Percentiles rank a stretch among this genome's conserved stretches.
Conservation (phyloP, 2,329 filamentous ascomycete genomes). For the Sodiomyces alkalinus region DNA sequence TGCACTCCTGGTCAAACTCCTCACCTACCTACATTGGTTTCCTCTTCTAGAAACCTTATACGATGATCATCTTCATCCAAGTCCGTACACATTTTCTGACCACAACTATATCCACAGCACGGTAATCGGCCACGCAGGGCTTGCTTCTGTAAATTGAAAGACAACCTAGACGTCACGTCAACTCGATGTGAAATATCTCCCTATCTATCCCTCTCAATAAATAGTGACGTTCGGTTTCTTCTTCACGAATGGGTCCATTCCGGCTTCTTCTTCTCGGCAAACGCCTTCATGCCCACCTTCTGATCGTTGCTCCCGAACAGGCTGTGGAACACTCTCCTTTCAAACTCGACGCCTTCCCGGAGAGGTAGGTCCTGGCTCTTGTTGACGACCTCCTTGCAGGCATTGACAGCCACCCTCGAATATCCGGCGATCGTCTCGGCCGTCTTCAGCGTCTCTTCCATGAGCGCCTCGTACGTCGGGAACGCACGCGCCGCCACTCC, state of each 20-base stretch:
- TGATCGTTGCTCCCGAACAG: conserved; percentile 92
- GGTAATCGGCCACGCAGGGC: no score
- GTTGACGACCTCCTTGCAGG: conserved; percentile 95
- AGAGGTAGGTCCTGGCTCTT: conserved; percentile 90
- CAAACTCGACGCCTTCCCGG: conserved; percentile 85
- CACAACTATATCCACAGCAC: no score
- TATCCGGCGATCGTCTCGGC: conserved; percentile 83
- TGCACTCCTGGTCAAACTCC: no score
- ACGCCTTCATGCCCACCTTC: conserved; percentile 93
- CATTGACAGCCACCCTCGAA: conserved; percentile 74
- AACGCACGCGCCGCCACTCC: conserved; percentile 77
- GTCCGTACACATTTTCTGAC: no score
- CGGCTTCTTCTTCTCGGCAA: conserved; percentile 86
- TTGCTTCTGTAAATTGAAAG: no score
- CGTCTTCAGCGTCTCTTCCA: conserved; percentile 66
- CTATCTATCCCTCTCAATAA: no score
- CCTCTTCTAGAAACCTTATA: no score
- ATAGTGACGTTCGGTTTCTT: no score
- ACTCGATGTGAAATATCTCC: no score
- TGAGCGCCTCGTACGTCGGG: conserved; percentile 62
- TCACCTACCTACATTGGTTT: no score
- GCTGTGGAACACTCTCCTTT: conserved; percentile 83
- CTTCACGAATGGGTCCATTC: conserved; percentile 82
- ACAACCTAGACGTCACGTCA: no score
- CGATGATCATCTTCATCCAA: no score